phyloP scores from a whole-genome alignment of 306 rosid genomes.

The Hippophae gyantsensis region DNA sequence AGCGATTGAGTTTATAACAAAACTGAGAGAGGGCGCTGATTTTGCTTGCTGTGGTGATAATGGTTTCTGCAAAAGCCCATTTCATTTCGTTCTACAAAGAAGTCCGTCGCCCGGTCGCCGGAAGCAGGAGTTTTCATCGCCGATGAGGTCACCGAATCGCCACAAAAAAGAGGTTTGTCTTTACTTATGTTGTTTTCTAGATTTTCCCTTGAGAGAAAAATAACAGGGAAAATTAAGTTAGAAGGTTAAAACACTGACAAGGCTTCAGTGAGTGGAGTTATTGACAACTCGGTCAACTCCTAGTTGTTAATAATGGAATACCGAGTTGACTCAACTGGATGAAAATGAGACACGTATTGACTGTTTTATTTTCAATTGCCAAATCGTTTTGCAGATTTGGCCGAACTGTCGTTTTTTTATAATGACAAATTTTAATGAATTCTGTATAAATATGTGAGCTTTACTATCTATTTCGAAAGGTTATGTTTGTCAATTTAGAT shows the following conservation, averaged over 20 bases:
- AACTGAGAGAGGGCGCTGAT: conserved; percentile 10
- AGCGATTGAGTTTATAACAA: conserved; percentile 18
- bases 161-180: conserved; percentile 47
- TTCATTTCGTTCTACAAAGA: conserved; percentile 47
- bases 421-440: conserved; percentile 15
- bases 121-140: conserved; percentile 60
- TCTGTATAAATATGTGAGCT: neutral
- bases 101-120: conserved; percentile 35
- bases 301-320: neutral
- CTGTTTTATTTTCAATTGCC: conserved; percentile 29
- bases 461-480: conserved; percentile 6
- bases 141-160: conserved; percentile 45
- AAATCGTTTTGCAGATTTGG: conserved; percentile 19
- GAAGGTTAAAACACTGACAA: neutral
- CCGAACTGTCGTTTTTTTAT: conserved; percentile 18
- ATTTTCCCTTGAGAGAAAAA: neutral
- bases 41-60: conserved; percentile 15
- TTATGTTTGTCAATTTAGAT: conserved; percentile 26
- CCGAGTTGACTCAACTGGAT: conserved; percentile 27
- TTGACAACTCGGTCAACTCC: neutral
- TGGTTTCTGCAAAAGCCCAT: conserved; percentile 52
- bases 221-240: neutral
- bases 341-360: neutral
- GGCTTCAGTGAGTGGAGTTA: conserved; percentile 7
- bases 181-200: no score